These are phyloP conservation scores for Logfia minima DNA, from an alignment of 129 eudicot species.

Conservation along the genomic window DNA sequence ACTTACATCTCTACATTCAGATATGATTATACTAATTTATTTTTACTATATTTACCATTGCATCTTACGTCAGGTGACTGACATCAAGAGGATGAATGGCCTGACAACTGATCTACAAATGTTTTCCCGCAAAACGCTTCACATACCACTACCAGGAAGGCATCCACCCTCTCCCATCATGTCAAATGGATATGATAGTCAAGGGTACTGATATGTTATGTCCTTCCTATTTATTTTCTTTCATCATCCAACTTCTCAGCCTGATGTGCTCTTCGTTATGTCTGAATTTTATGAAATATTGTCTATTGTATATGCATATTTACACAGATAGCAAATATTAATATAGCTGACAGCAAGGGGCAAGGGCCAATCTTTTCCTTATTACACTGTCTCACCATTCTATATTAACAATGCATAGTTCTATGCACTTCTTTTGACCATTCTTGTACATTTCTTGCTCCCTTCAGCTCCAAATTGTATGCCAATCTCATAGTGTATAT, in stretches of 20 bases:
- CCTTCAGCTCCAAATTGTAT: background rate
- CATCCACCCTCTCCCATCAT: constrained; percentile 83
- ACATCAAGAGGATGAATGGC: constrained; percentile 75
- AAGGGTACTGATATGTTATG: constrained; percentile 44
- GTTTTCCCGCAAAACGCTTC: constrained; percentile 87
- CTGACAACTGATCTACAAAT: constrained; percentile 86
- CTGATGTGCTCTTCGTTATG: constrained; percentile 3
- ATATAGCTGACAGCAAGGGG: background rate
- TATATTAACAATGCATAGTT: background rate
- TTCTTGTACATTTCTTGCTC: background rate
- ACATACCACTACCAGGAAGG: constrained; percentile 90
- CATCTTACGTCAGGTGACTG: constrained; percentile 69
- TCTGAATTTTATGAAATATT: constrained; percentile 18
- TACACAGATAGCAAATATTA: constrained; percentile 9
- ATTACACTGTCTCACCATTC: constrained; percentile 10
- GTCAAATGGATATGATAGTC: constrained; percentile 51
- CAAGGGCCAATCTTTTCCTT: constrained; percentile 9
- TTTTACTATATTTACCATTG: constrained; percentile 14
- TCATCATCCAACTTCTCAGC: constrained; percentile 12
- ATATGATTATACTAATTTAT: background rate
- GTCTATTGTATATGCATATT: background rate
- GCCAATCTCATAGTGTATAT: background rate
- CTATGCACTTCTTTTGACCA: background rate
- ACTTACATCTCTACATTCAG: background rate
- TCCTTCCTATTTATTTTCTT: constrained; percentile 7